Base-by-base conservation (phyloP, 176 grass and related monocot genomes). In the Metroxylon sagu region DNA sequence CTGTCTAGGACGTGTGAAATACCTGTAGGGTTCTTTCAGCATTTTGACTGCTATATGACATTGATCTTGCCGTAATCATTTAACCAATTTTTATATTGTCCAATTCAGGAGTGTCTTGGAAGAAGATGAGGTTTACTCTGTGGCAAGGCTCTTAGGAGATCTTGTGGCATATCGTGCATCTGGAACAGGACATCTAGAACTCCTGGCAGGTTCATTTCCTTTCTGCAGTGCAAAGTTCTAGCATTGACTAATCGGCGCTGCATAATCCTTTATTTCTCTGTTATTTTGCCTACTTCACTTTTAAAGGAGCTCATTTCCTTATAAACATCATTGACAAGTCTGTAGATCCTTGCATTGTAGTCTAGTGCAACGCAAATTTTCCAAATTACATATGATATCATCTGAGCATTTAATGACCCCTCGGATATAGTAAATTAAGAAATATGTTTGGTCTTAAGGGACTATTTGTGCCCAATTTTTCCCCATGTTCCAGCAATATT, bases 131-230 rank as follows among this genome's bases (percentile, higher is more conserved):
- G 87, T 97, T 54, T 83, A 88, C 70, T 97, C 93, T 67, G 93
- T 97, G 56, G 84, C 93, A 83, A 91, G 87, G 66, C 84, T 88
- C 62, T 78, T 97, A 62, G 93, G 93, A 43, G 87, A 97, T 80
- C 80, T 97, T 73, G 87, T 97, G 68, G 93, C 93, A 54, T 97
- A 97, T 88, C 93, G 93, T 53, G 93, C 93, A 80, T 97, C 93
- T 62, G 93, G 87, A 76, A 97, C 93, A 29, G 87, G 87, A 15
- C 93, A 97, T 90, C 87, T 97, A 67, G 87, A 97, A 79, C 67
- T 97, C 5, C 66, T 97, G 66, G 84, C 87, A 88, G 93, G 87
- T 97, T 77, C 55, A 57, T 48, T 80, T 56, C 49, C 26, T 25
- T 26, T 2, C n/a, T 61, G 19, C 10, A 26, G 16, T 29, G 12